phyloP scores from a whole-genome alignment of 805 yeast species.

The Myxozyma neotropica region DNA sequence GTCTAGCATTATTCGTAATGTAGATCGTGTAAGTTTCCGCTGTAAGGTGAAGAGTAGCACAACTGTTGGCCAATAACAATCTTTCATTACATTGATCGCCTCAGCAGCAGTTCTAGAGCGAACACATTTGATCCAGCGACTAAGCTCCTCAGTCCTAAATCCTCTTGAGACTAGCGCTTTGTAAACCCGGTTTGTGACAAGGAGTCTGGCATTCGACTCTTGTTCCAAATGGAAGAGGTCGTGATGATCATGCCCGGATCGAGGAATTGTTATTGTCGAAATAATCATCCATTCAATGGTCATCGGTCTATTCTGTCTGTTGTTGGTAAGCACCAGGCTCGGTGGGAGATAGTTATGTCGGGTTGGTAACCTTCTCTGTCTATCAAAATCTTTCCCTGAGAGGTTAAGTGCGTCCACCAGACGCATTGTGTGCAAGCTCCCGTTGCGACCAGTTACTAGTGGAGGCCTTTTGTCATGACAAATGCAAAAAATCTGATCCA shows the following conservation, averaged over 20 bases:
- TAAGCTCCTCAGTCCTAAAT: constrained; percentile 8
- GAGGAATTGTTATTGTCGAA: constrained; percentile 16
- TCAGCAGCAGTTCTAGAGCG: constrained; percentile 3
- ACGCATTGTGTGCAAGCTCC: neutral
- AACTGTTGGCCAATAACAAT: constrained; percentile 21
- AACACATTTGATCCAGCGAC: constrained; percentile 19
- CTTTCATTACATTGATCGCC: constrained; percentile 13
- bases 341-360: neutral
- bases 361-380: neutral
- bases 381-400: neutral
- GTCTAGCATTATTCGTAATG: constrained; percentile 4
- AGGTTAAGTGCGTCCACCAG: constrained; percentile 2
- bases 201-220: neutral
- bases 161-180: neutral
- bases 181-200: constrained; percentile 3
- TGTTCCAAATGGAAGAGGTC: constrained; percentile 4
- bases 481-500: neutral
- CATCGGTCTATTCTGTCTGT: neutral
- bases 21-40: neutral
- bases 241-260: constrained; percentile 18
- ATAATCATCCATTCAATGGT: constrained; percentile 26
- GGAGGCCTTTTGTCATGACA: neutral
- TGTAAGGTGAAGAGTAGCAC: constrained; percentile 12
- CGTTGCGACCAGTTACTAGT: neutral
- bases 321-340: neutral